Conservation (phyloP, 192 early-diverging fungal genomes). For the Lobosporangium transversale region DNA sequence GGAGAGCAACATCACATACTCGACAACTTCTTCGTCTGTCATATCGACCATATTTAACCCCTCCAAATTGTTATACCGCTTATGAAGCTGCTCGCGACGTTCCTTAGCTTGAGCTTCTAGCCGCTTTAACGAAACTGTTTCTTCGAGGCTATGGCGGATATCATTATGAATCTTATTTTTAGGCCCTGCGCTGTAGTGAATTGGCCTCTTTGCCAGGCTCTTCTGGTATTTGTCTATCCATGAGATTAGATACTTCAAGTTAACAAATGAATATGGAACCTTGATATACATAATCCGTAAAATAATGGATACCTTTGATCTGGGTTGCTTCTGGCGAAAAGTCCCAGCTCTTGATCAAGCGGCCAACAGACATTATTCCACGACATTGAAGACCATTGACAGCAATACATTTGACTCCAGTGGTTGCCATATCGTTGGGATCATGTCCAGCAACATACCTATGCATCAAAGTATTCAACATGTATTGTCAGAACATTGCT, state of each 20-base stretch:
- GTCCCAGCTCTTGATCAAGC: conserved; percentile 64
- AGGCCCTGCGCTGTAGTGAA: conserved; percentile 42
- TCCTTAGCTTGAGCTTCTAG: conserved; percentile 28
- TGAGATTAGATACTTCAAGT: not conserved
- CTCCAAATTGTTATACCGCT: conserved; percentile 44
- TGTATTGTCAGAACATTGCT: not conserved
- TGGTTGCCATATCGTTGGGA: conserved; percentile 3
- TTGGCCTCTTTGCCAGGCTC: conserved; percentile 11
- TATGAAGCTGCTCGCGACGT: conserved; percentile 33
- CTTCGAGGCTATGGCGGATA: conserved; percentile 38
- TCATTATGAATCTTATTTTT: conserved; percentile 43
- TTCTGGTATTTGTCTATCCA: conserved; percentile 28
- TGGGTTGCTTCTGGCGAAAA: conserved; percentile 57
- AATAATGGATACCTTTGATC: conserved; percentile 29
- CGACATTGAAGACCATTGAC: conserved; percentile 53
- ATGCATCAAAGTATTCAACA: not conserved
- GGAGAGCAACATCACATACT: conserved; percentile 67
- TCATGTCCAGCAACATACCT: conserved; percentile 30
- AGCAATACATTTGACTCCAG: conserved; percentile 20
- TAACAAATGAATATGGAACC: too few relatives aligned
- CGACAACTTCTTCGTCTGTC: conserved; percentile 65
- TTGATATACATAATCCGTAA: not conserved
- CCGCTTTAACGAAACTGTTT: conserved; percentile 33
- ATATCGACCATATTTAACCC: conserved; percentile 56
- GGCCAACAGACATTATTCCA: conserved; percentile 59